Conservation (phyloP, 2,329 filamentous ascomycete genomes). For the Colletotrichum sp. region DNA sequence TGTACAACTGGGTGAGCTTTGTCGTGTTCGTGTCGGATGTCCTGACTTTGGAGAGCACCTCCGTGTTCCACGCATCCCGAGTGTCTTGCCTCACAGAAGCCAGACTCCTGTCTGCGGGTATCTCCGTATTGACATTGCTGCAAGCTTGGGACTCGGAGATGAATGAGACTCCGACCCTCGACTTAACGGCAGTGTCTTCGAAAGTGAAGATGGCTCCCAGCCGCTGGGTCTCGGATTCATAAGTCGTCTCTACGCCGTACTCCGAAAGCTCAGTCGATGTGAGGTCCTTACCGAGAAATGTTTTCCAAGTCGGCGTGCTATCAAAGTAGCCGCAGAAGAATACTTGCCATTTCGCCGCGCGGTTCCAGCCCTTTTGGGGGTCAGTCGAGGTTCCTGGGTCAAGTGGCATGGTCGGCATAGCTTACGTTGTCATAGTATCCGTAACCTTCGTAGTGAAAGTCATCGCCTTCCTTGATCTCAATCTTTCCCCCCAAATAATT, state of each 20-base stretch:
- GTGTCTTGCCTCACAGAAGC: slow-evolving; percentile 49
- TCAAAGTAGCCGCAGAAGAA: slow-evolving; percentile 69
- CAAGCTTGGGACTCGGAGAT: slow-evolving; percentile 68
- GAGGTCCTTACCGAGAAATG: slow-evolving; percentile 43
- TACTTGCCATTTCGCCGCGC: slow-evolving; percentile 65
- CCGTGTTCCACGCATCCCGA: slow-evolving; percentile 61
- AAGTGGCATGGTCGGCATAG: not conserved
- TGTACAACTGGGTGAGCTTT: slow-evolving; percentile 68
- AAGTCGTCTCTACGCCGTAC: slow-evolving; percentile 34
- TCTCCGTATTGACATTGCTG: slow-evolving; percentile 59
- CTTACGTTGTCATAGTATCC: slow-evolving; percentile 67
- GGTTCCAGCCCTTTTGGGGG: slow-evolving; percentile 61
- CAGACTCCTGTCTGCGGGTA: slow-evolving; percentile 50
- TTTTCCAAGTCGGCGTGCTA: slow-evolving; percentile 45
- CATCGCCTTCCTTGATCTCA: slow-evolving; percentile 48
- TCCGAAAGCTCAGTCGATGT: slow-evolving; percentile 32
- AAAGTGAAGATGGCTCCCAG: slow-evolving; percentile 63
- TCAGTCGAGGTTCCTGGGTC: not conserved
- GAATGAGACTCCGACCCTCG: slow-evolving; percentile 71
- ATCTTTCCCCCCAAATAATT: slow-evolving; percentile 66
- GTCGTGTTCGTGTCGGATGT: slow-evolving; percentile 60
- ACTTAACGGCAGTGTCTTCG: slow-evolving; percentile 47
- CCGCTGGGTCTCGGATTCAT: slow-evolving; percentile 39
- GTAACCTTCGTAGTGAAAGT: slow-evolving; percentile 59
- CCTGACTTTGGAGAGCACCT: slow-evolving; percentile 68